phyloP scores from a whole-genome alignment of 352 stramenopile species.

The Phytophthora capsici region DNA sequence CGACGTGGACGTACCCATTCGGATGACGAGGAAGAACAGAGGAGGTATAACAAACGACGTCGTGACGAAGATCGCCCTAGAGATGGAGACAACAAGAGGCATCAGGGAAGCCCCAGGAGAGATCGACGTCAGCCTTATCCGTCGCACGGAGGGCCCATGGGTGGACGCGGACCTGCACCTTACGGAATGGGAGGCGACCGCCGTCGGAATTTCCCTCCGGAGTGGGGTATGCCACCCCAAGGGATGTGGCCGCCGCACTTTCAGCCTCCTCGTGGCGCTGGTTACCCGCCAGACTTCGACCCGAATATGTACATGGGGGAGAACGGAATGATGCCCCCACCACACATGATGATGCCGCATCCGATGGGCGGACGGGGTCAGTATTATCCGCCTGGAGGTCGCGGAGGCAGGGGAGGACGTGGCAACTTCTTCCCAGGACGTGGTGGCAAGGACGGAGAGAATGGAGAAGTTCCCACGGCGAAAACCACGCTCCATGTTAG shows the following conservation, averaged over 20 bases:
- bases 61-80: constrained; percentile 60
- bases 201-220: constrained; percentile 64
- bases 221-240: constrained; percentile 75
- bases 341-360: constrained; percentile 73
- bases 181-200: constrained; percentile 51
- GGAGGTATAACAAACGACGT: constrained; percentile 61
- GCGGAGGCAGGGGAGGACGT: constrained; percentile 48
- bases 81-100: constrained; percentile 39
- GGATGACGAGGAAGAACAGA: constrained; percentile 67
- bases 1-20: constrained; percentile 44
- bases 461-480: constrained; percentile 33
- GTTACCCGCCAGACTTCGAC: constrained; percentile 70
- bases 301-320: constrained; percentile 73
- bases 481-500: constrained; percentile 85
- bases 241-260: constrained; percentile 76
- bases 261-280: constrained; percentile 40
- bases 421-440: constrained; percentile 46
- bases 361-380: constrained; percentile 58
- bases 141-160: constrained; percentile 34
- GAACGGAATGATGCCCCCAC: constrained; percentile 65
- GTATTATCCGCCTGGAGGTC: constrained; percentile 51
- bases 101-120: constrained; percentile 48
- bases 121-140: constrained; percentile 41
- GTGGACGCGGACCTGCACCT: constrained; percentile 30
- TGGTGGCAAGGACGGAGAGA: constrained; percentile 36